Conservation (phyloP, 2,329 filamentous ascomycete species). For the Mycosphaerella arachidis region DNA sequence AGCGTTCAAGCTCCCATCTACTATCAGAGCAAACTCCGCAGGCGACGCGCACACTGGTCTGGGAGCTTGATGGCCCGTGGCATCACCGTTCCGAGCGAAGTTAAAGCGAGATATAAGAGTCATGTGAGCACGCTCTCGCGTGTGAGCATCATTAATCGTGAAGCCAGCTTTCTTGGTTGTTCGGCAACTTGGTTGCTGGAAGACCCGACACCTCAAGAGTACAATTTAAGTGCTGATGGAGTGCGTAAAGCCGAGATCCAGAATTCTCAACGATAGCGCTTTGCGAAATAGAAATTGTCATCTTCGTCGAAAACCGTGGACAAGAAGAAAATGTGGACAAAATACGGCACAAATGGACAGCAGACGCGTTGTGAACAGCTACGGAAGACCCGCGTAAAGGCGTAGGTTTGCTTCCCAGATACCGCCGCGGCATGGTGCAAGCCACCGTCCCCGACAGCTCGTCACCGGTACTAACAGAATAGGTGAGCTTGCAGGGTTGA, state of each 20-base stretch:
- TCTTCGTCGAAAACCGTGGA: constrained; percentile 9
- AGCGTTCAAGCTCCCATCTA: not conserved
- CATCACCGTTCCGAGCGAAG: constrained; percentile 7
- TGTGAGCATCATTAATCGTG: constrained; percentile 10
- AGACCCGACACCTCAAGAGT: constrained; percentile 4
- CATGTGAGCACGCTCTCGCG: constrained; percentile 2
- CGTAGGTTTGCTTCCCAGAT: constrained; percentile 18
- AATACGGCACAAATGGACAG: constrained; percentile 7
- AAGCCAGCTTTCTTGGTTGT: constrained; percentile 13
- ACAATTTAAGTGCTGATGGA: constrained; percentile 10
- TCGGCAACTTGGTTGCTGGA: constrained; percentile 14
- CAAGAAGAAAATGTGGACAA: not conserved
- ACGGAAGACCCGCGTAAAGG: not conserved
- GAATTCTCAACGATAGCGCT: constrained; percentile 11
- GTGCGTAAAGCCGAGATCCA: constrained; percentile 8
- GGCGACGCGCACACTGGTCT: not conserved
- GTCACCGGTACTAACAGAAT: constrained; percentile 11
- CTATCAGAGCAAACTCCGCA: not conserved
- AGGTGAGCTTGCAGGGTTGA: constrained; percentile 16
- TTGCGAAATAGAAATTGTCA: constrained; percentile 13
- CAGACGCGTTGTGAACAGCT: not conserved
- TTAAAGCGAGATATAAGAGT: constrained; percentile 16
- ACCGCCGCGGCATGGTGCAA: constrained; percentile 16
- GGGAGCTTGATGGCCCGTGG: not conserved
- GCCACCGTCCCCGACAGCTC: constrained; percentile 19